Evolutionary conservation across 2,329 filamentous ascomycete genomes (phyloP), one percentile per base, ranked within the genome.

Genomic region (Alternaria consortialis): DNA sequence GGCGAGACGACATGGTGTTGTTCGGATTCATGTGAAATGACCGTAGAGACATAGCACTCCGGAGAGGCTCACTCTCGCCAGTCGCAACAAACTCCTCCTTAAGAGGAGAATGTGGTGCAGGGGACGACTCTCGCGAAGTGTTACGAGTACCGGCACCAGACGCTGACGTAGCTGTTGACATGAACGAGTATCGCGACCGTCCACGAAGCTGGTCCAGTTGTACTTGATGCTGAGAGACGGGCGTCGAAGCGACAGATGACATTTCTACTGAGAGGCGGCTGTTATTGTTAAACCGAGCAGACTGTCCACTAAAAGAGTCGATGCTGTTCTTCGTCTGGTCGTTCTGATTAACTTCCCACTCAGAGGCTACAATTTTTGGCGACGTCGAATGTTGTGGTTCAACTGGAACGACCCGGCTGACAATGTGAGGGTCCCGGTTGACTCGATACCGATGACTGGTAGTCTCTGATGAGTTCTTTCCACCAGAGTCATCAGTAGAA

Each of bases 11-110:
- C 34, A 64, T 68, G 29, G 66, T 56, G 32, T 66, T 72, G 51
- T 60, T 75, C 8, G 77, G 77, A 47, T 74, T 78, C 70, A 77
- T 79, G 50, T 79, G 74, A 60, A 78, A 77, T 37, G 77, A 79
- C 43, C 72, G 78, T 54, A 79, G 70, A 47, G 75, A 75, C 59
- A 73, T 75, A 48, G 74, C 74, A 46, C 73, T 75, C 57, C 75
- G 72, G 34, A 69, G 65, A 37, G 73, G 67, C 36, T 79, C 76
- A 25, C 68, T 32, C 25, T 76, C 74, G 20, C 67, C 63, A 55
- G 56, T 13, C 5, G 62, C 58, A 8, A 64, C 57, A 37, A 71
- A 71, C 23, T 55, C 66, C 40, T 79, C 74, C 58, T 69, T 70
- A 6, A 72, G 64, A 23, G 77, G 77, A 34, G 77, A 77, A 37